Evolutionary conservation across 805 yeast genomes (phyloP).

Genomic region (Suhomyces sp.): DNA sequence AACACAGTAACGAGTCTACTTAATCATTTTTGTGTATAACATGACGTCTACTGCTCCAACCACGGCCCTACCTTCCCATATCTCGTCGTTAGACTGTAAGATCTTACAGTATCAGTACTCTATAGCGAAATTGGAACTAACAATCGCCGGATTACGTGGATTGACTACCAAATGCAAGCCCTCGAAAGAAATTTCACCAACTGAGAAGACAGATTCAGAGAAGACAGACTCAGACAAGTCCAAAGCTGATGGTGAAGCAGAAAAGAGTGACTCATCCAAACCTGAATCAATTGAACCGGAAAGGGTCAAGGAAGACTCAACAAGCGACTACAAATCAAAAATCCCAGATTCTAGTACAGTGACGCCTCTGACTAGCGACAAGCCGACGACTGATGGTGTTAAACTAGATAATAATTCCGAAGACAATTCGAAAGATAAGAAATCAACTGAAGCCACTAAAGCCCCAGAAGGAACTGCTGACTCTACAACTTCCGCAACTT

Average conservation of each 20-base stretch:
- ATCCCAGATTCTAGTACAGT: background rate
- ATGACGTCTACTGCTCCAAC: background rate
- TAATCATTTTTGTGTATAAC: background rate
- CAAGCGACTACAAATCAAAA: background rate
- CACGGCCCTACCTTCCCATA: background rate
- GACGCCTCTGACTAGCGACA: background rate
- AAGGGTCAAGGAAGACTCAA: background rate
- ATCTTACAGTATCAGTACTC: constrained; percentile 59
- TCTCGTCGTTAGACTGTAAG: constrained; percentile 48
- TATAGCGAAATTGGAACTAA: constrained; percentile 41
- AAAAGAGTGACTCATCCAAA: background rate
- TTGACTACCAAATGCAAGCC: constrained; percentile 15
- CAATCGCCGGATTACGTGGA: constrained; percentile 30
- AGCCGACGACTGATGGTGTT: background rate
- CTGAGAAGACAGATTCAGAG: background rate
- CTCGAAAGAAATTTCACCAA: background rate
- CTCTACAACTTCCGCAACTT: constrained; percentile 32
- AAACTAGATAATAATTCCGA: background rate
- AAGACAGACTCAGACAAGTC: background rate
- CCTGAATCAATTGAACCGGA: background rate
- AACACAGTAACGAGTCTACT: no score
- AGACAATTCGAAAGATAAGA: background rate
- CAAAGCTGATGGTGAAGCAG: background rate
- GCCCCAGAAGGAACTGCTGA: background rate
- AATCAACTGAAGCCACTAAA: background rate